Evolutionary conservation across 2,329 filamentous ascomycete genomes (phyloP), one percentile per base, ranked within the genome.

Genomic region (Hypoxylon sp.): DNA sequence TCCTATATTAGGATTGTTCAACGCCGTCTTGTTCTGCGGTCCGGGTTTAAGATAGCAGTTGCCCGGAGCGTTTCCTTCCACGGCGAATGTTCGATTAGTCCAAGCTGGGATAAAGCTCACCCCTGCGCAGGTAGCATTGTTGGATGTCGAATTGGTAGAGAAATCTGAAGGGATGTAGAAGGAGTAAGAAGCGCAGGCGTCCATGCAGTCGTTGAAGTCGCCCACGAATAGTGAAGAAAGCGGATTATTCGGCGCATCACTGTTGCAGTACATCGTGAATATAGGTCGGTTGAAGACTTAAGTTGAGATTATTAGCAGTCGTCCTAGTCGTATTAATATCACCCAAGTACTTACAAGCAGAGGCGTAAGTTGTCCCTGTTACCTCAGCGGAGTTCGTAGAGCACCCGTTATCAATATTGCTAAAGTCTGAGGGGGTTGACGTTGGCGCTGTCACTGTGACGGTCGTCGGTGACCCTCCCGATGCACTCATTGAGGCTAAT

Each of bases 11-110:
- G 77, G 76, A 11, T 64, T 70, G 7, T 65, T 64, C 53, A 82
- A 70, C 0, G 47, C 70, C 0, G 71, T 70, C 29, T 67, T 43
- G 52, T 75, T 77, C 69, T 79, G 77, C 6, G 77, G 77, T 0
- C 78, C 78, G 0, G 78, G 77, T 70, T 83, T 83, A 19, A 83
- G 74, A 64, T 82, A 83, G 58, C 81, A 83, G 64, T 83, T 83
- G 7, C 81, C 81, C 0, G 80, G 80, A 12, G 81, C 80, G 2
- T 57, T 63, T n/a, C 75, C 77, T 0, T 57, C 48, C 0, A 69
- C 43, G 5, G 81, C 81, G 5, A 54, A 64, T 0, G 71, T 66
- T 41, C 79, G 80, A 62, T 75, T 74, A 11, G 80, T 81, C 81
- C 81, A 83, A 12, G 74, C 74, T 1, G 81, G 80, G 59, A 83